Evolutionary conservation across 495 filamentous ascomycete species (phyloP).

Genomic region (Antarctomyces pellizariae): DNA sequence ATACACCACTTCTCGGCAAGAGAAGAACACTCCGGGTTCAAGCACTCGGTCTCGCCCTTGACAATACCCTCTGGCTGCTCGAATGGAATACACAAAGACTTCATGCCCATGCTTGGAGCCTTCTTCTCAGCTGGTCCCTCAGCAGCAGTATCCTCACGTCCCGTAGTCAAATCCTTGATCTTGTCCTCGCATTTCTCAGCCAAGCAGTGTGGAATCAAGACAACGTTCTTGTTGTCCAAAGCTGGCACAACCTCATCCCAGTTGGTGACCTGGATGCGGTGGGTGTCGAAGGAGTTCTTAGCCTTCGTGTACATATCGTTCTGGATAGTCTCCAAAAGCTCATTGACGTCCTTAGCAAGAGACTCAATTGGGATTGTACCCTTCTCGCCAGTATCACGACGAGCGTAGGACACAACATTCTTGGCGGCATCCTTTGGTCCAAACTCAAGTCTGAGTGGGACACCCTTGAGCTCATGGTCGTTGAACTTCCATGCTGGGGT

Average conservation of each 20-base stretch:
- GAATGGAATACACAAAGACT: conserved; percentile 92
- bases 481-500: conserved; percentile 95
- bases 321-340: conserved; percentile 74
- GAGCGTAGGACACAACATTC: conserved; percentile 58
- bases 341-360: conserved; percentile 44
- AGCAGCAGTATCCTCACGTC: conserved; percentile 38
- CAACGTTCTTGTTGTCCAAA: conserved; percentile 76
- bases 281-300: conserved; percentile 44
- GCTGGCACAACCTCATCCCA: conserved; percentile 81
- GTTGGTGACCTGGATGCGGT: conserved; percentile 56
- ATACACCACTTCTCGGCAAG: conserved; percentile 62
- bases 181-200: conserved; percentile 67
- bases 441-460: conserved; percentile 82
- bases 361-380: conserved; percentile 47
- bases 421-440: conserved; percentile 80
- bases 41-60: conserved; percentile 65
- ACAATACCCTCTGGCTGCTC: conserved; percentile 70
- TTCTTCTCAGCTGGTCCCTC: conserved; percentile 51
- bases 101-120: conserved; percentile 88
- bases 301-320: conserved; percentile 65
- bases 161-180: conserved; percentile 73
- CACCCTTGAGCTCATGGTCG: conserved; percentile 87
- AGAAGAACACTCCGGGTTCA: conserved; percentile 58
- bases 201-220: conserved; percentile 69
- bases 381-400: conserved; percentile 74